These are phyloP conservation scores for Spatholobus suberectus DNA, from an alignment of 306 rosid genomes.

Conservation along the genomic window DNA sequence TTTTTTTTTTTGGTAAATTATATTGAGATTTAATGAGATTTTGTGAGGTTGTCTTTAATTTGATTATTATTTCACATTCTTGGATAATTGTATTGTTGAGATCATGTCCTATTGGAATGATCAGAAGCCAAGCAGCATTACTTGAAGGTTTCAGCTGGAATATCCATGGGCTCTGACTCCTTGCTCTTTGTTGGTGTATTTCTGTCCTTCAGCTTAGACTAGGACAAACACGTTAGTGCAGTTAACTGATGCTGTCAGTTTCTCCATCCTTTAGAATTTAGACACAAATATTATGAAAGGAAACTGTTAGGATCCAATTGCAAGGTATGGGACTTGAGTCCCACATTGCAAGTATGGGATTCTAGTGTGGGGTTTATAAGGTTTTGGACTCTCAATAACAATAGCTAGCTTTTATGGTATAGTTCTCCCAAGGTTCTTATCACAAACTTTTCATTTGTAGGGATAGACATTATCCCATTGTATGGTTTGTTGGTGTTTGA, in stretches of 20 bases:
- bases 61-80: conserved; percentile 16
- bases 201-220: conserved; percentile 21
- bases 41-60: conserved; percentile 15
- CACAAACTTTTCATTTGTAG: neutral
- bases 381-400: neutral
- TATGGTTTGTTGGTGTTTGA: neutral
- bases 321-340: neutral
- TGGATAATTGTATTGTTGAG: conserved; percentile 10
- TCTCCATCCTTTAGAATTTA: conserved; percentile 2
- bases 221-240: conserved; percentile 1
- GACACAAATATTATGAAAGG: neutral
- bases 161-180: conserved; percentile 24
- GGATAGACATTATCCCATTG: conserved; percentile 28
- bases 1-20: conserved; percentile 32
- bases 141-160: conserved; percentile 28
- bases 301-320: neutral
- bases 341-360: neutral
- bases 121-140: neutral
- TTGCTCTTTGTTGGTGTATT: conserved; percentile 10
- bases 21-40: neutral
- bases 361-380: neutral
- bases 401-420: neutral
- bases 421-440: neutral
- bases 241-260: neutral
- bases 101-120: conserved; percentile 5